Evolutionary conservation across 768 basidiomycete species (phyloP).

Genomic region (Termitomyces sp.): DNA sequence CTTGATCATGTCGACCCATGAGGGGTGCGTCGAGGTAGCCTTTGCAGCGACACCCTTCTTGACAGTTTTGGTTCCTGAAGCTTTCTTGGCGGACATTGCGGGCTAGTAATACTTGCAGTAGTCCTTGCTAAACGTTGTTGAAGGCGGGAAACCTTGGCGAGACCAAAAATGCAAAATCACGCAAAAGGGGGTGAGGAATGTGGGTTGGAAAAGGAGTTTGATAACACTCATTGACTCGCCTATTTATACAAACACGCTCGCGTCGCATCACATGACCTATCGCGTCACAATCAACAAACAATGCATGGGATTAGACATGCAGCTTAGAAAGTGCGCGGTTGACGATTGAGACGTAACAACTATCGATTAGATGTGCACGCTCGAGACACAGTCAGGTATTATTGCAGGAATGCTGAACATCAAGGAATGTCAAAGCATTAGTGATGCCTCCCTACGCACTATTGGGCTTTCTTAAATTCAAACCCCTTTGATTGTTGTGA

Average conservation of each 20-base stretch:
- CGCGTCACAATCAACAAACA: slow-evolving; percentile 36
- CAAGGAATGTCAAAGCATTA: no score
- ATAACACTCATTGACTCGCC: slow-evolving; percentile 24
- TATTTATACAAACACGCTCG: slow-evolving; percentile 46
- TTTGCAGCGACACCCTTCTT: slow-evolving; percentile 28
- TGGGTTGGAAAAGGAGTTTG: slow-evolving; percentile 30
- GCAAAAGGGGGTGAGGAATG: slow-evolving; percentile 15
- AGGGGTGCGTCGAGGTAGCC: slow-evolving; percentile 44
- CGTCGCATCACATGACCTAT: slow-evolving; percentile 32
- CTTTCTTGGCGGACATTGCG: slow-evolving; percentile 29
- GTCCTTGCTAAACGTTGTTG: slow-evolving; percentile 3
- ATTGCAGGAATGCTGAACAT: not conserved
- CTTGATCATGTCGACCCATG: slow-evolving; percentile 79
- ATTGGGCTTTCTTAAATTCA: no score
- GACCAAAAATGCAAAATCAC: slow-evolving; percentile 12
- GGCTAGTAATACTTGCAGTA: slow-evolving; percentile 12
- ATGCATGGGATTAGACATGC: not conserved
- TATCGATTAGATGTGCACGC: no score
- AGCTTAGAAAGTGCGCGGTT: not conserved
- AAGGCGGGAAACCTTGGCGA: slow-evolving; percentile 15
- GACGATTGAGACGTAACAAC: no score
- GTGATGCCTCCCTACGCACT: no score
- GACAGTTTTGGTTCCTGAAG: slow-evolving; percentile 39
- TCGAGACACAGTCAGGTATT: not conserved
- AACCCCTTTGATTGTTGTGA: no score